Conservation (phyloP, 164 flowering plant genomes). For the Kingdonia uniflora region DNA sequence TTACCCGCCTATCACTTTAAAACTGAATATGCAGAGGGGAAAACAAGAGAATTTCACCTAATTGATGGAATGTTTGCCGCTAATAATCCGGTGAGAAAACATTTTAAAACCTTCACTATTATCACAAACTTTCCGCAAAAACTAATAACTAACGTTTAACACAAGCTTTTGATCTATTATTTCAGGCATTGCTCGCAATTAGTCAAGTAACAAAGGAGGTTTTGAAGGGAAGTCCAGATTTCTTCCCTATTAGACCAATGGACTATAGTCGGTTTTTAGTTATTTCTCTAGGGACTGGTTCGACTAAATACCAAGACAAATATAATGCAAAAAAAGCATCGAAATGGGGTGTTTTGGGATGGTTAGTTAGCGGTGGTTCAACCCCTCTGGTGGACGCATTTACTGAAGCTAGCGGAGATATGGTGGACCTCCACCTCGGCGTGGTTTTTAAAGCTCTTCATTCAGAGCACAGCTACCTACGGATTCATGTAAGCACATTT, state of each 20-base stretch:
- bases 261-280: constrained; percentile 14
- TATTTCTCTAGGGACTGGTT: constrained; percentile 26
- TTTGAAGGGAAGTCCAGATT: constrained; percentile 2
- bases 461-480: not conserved
- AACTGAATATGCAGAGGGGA: constrained; percentile 6
- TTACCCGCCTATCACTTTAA: constrained; percentile 21
- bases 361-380: constrained; percentile 18
- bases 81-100: constrained; percentile 12
- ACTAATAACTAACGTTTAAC: no score
- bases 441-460: constrained; percentile 17
- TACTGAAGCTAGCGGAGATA: constrained; percentile 17
- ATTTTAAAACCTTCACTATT: no score
- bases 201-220: constrained; percentile 17
- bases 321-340: constrained; percentile 15
- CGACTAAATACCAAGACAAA: constrained; percentile 13
- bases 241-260: constrained; percentile 7
- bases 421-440: constrained; percentile 25
- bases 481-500: not conserved
- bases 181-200: constrained; percentile 16
- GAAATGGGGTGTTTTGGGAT: constrained; percentile 22
- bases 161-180: no score
- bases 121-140: no score
- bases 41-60: constrained; percentile 13
- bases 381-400: constrained; percentile 19
- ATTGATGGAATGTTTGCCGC: constrained; percentile 24